Evolutionary conservation across 768 basidiomycete species (phyloP).

Genomic region (Cystobasidium tubakii): DNA sequence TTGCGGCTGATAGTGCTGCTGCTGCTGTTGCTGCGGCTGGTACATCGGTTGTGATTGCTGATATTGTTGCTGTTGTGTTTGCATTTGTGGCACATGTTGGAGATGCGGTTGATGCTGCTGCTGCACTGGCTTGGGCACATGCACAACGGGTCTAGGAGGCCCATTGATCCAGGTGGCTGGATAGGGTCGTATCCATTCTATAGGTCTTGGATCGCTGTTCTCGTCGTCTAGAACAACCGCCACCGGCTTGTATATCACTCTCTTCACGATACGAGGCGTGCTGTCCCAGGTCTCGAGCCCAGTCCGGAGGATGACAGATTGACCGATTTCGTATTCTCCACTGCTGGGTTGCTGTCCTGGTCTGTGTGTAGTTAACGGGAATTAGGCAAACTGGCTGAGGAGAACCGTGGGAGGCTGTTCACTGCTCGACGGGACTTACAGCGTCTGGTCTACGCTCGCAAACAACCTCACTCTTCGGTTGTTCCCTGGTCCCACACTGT

Average conservation of each 20-base stretch:
- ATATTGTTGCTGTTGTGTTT: slow-evolving; percentile 7
- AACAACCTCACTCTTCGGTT: not conserved
- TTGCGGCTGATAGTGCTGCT: not conserved
- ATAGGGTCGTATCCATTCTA: slow-evolving; percentile 30
- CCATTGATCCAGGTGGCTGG: slow-evolving; percentile 3
- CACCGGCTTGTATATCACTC: slow-evolving; percentile 35
- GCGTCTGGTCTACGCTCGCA: slow-evolving; percentile 21
- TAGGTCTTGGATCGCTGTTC: slow-evolving; percentile 19
- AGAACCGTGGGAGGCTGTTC: not conserved
- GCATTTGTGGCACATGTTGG: not conserved
- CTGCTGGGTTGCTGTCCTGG: slow-evolving; percentile 3
- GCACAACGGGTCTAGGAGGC: not conserved
- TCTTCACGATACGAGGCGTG: slow-evolving; percentile 12
- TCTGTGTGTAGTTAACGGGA: not conserved
- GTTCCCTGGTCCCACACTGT: slow-evolving; percentile 28
- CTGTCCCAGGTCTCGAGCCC: slow-evolving; percentile 13
- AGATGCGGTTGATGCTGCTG: not conserved
- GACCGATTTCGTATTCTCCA: slow-evolving; percentile 34
- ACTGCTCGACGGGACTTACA: slow-evolving; percentile 7
- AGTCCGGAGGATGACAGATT: slow-evolving; percentile 15
- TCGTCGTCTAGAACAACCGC: slow-evolving; percentile 35
- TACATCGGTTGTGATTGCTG: slow-evolving; percentile 3
- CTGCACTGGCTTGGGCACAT: not conserved
- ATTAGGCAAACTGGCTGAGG: not conserved
- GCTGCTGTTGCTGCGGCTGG: slow-evolving; percentile 14